These are phyloP conservation scores for Xylaria sp. DNA, from an alignment of 2,329 filamentous ascomycete species.

Conservation along the genomic window DNA sequence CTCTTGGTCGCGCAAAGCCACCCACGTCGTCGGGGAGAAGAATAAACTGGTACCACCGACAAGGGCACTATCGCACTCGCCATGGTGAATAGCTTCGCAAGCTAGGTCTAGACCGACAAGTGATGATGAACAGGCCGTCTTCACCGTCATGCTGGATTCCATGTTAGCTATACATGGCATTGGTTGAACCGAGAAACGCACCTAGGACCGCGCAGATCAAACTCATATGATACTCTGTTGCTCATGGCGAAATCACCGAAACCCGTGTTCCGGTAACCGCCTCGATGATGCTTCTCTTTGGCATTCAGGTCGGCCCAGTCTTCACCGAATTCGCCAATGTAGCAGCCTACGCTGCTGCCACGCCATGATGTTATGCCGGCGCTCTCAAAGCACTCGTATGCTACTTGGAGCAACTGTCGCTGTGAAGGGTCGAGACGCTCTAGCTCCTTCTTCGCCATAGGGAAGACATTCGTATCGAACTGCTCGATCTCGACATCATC, in stretches of 20 bases:
- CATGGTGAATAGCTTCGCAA: constrained; percentile 24
- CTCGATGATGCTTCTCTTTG: background rate
- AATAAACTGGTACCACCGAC: constrained; percentile 30
- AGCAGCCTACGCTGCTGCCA: constrained; percentile 32
- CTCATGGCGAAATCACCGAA: constrained; percentile 17
- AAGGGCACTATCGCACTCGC: constrained; percentile 30
- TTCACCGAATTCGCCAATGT: constrained; percentile 31
- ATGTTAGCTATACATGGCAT: background rate
- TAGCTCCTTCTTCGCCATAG: background rate
- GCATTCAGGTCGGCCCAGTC: constrained; percentile 24
- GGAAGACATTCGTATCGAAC: constrained; percentile 1
- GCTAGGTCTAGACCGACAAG: constrained; percentile 33
- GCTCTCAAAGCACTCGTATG: constrained; percentile 30
- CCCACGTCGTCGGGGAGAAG: constrained; percentile 12
- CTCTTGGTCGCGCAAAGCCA: constrained; percentile 5
- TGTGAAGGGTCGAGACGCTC: background rate
- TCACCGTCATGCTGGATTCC: constrained; percentile 13
- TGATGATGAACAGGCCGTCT: constrained; percentile 34
- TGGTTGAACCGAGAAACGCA: constrained; percentile 2
- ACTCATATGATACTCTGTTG: constrained; percentile 27
- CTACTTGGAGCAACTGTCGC: constrained; percentile 25
- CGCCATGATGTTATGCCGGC: constrained; percentile 28
- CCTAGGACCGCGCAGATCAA: constrained; percentile 22
- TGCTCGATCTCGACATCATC: constrained; percentile 10
- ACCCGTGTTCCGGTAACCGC: background rate